phyloP scores from a whole-genome alignment of 352 stramenopile genomes.

The Poterioochromonas sp. region DNA sequence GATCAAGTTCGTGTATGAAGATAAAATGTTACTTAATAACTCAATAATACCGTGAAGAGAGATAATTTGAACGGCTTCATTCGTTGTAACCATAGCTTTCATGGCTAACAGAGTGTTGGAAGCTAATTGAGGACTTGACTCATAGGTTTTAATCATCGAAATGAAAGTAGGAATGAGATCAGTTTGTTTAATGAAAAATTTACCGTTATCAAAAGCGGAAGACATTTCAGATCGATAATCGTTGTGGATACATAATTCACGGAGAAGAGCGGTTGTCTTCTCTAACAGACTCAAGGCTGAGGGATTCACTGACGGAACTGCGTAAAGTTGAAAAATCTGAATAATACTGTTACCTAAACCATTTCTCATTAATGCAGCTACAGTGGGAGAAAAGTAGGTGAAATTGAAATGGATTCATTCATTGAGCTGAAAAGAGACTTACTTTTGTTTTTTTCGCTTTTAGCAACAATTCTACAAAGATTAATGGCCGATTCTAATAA shows the following conservation, averaged over 20 bases:
- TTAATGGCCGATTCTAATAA: background rate
- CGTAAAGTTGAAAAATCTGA: background rate
- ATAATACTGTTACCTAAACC: background rate
- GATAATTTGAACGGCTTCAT: constrained; percentile 9
- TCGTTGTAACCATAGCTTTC: background rate
- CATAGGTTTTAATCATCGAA: background rate
- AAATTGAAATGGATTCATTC: background rate
- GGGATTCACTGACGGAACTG: background rate
- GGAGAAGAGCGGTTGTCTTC: background rate
- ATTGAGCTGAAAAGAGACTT: background rate
- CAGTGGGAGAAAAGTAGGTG: background rate
- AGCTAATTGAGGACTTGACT: background rate
- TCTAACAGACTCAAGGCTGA: background rate
- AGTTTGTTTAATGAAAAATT: constrained; percentile 12
- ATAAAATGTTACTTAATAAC: background rate
- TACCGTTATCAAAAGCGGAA: constrained; percentile 12
- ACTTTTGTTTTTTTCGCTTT: constrained; percentile 24
- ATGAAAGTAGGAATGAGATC: background rate
- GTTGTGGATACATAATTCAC: constrained; percentile 1
- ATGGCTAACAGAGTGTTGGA: background rate
- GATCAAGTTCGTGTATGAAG: no score
- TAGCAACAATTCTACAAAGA: background rate
- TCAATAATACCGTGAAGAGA: background rate
- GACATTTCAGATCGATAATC: constrained; percentile 18
- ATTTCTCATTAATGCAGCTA: background rate